These are phyloP conservation scores for Crithidia fasciculata DNA, from an alignment of 208 protist genomes.

Conservation along the genomic window DNA sequence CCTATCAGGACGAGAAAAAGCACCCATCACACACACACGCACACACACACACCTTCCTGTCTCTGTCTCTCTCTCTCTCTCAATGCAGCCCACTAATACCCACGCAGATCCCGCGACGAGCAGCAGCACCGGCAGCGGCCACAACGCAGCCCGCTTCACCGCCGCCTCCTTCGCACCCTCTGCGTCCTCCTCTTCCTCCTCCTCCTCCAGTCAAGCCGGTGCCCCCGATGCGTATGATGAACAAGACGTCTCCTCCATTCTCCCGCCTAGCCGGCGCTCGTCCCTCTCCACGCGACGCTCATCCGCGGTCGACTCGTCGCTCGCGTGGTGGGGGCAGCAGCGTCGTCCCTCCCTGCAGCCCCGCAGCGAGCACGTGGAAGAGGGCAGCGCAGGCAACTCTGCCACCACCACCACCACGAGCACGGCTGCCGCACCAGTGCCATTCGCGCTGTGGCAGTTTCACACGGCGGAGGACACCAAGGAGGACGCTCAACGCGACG, in stretches of 20 bases:
- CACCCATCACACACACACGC: no score
- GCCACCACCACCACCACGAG: no score
- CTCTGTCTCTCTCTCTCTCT: no score
- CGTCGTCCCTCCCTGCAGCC: neutral
- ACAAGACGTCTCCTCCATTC: slow-evolving; percentile 7
- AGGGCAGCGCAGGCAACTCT: neutral
- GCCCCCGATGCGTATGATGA: slow-evolving; percentile 14
- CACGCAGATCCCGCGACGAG: no score
- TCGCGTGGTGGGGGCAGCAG: neutral
- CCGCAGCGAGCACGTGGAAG: neutral
- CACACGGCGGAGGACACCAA: neutral
- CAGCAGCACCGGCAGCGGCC: neutral
- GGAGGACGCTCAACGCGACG: neutral
- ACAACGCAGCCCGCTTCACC: neutral
- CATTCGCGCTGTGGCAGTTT: neutral
- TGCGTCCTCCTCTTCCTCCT: neutral
- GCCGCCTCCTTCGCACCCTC: neutral
- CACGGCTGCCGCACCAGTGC: neutral
- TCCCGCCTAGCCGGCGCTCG: slow-evolving; percentile 23
- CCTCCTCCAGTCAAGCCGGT: neutral
- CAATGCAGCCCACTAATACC: no score
- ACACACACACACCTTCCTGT: no score
- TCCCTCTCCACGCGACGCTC: slow-evolving; percentile 1
- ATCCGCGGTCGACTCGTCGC: slow-evolving; percentile 8
- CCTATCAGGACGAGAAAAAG: no score